These are phyloP conservation scores for Cordyceps cateniannulata DNA, from an alignment of 2,329 filamentous ascomycete genomes.

Conservation along the genomic window DNA sequence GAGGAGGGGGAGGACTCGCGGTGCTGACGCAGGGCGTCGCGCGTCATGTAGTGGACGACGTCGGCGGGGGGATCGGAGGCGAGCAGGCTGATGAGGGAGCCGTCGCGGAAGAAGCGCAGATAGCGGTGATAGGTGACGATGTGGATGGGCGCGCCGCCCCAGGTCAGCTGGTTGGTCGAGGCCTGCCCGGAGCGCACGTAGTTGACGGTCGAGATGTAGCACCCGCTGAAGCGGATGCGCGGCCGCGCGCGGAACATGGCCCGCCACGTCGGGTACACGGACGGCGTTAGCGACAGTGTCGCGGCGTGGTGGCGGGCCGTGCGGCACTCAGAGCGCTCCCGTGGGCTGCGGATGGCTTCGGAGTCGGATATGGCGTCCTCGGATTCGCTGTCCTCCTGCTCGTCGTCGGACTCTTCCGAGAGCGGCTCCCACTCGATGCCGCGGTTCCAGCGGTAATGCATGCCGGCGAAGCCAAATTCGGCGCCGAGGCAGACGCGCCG, in stretches of 20 bases:
- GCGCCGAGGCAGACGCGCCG: constrained; percentile 62
- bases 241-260: constrained; percentile 76
- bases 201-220: constrained; percentile 95
- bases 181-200: constrained; percentile 79
- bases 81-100: constrained; percentile 72
- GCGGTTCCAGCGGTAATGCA: constrained; percentile 74
- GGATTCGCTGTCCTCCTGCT: constrained; percentile 19
- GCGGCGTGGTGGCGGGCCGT: constrained; percentile 27
- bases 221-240: constrained; percentile 86
- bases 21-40: constrained; percentile 54
- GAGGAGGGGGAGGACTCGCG: constrained; percentile 17
- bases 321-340: constrained; percentile 29
- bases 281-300: constrained; percentile 36
- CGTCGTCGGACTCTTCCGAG: constrained; percentile 14
- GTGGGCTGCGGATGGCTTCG: constrained; percentile 24
- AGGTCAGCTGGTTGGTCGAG: constrained; percentile 63
- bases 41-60: constrained; percentile 77
- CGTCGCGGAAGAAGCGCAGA: constrained; percentile 89
- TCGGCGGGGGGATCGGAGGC: constrained; percentile 78
- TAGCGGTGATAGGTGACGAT: constrained; percentile 99
- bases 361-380: constrained; percentile 22
- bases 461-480: constrained; percentile 72
- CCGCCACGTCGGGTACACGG: constrained; percentile 49
- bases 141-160: constrained; percentile 70
- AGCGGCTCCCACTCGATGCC: constrained; percentile 51